Base-by-base conservation (phyloP, 2,329 filamentous ascomycete species). In the Phyllosticta ampelicida region DNA sequence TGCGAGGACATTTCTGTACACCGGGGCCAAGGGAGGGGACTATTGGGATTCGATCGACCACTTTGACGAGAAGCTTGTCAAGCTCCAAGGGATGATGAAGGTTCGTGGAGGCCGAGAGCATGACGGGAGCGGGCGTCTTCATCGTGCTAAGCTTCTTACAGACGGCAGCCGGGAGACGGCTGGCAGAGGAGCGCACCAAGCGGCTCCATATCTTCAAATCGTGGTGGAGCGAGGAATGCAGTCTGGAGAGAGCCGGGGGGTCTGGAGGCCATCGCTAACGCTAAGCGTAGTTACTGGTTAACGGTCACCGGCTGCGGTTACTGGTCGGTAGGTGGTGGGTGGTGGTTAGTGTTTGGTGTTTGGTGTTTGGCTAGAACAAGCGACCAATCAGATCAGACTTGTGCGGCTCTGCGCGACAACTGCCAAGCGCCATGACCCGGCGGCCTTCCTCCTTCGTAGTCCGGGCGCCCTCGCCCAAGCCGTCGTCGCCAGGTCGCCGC, bases 1-100 rank as follows among this genome's bases (percentile, higher is more conserved):
- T 59, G 91, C 83, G 1, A 77, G 92, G 50, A 83, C 82, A 48
- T 91, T 94, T 69, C 84, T 86, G 0, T 96, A 84, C 69, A 83
- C 86, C 0, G 90, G 86, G 0, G 86, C 84, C 10, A 83, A 80
- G 70, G n/a, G 36, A 26, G 30, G 29, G n/a, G 55, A 51, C 29
- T 66, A 71, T 67, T 56, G 63, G 6, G 57, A 61, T 8, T 65
- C 68, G 0, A 63, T 73, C n/a, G 65, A 66, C 13, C 70, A 72
- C 59, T 73, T 70, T 58, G 66, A 63, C 0, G 70, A 70, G 58
- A 73, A 73, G 56, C 49, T 73, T 54, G 62, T 63, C 19, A 70
- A 65, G 52, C 48, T 73, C 30, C 62, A 61, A 50, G 62, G 54
- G 1, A 68, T 72, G 68, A 72, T 73, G 70, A 60, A 60, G 51